phyloP scores from a whole-genome alignment of 345 rosid genomes.

The Garcia nutans region DNA sequence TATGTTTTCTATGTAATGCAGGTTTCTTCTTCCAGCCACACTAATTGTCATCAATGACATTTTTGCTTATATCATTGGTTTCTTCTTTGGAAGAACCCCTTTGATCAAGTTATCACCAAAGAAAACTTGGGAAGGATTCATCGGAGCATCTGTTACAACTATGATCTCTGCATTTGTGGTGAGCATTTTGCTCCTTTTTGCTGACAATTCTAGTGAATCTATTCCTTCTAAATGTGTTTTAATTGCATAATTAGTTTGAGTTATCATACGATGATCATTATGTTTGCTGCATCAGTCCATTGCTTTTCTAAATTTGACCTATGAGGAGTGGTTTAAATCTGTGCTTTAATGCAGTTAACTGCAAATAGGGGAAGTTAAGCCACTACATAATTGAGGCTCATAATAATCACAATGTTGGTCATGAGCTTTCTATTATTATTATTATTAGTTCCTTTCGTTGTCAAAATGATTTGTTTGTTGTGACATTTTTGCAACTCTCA shows the following conservation, averaged over 20 bases:
- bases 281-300: background rate
- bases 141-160: conserved; percentile 89
- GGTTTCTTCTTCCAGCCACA: conserved; percentile 99
- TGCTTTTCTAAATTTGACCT: background rate
- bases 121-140: conserved; percentile 99
- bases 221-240: background rate
- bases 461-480: background rate
- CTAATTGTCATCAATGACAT: conserved; percentile 91
- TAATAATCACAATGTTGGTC: background rate
- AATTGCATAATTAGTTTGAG: background rate
- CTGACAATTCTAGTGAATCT: background rate
- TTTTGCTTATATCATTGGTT: conserved; percentile 82
- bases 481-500: background rate
- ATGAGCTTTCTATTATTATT: background rate
- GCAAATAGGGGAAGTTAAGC: background rate
- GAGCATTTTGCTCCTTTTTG: conserved; percentile 25
- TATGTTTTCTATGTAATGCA: conserved; percentile 28
- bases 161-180: conserved; percentile 90
- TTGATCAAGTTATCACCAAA: conserved; percentile 94
- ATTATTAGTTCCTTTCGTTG: background rate
- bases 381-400: background rate
- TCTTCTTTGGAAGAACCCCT: conserved; percentile 97
- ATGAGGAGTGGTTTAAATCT: background rate
- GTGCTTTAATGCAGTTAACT: background rate
- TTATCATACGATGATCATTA: background rate